Evolutionary conservation across 768 basidiomycete species (phyloP).

Genomic region (Lanmaoa rubissima): DNA sequence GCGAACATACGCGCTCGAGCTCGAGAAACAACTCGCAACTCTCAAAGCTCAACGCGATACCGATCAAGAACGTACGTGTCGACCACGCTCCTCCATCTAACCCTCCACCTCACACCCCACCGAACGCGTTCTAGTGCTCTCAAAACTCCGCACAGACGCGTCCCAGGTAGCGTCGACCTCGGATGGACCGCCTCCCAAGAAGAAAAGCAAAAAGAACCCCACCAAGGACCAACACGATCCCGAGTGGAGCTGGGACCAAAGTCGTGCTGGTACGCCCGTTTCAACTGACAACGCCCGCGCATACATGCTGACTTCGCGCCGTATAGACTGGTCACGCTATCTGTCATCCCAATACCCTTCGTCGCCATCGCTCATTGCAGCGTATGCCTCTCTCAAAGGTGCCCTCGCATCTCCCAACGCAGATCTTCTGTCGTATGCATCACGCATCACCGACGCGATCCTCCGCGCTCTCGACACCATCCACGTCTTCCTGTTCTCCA

Average conservation of each 20-base stretch:
- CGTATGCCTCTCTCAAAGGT: constrained; percentile 23
- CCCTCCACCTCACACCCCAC: background rate
- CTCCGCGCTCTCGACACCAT: constrained; percentile 18
- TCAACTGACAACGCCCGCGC: background rate
- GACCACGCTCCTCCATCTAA: background rate
- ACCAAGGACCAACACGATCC: constrained; percentile 15
- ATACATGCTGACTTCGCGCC: background rate
- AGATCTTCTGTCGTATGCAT: constrained; percentile 4
- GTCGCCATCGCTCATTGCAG: constrained; percentile 23
- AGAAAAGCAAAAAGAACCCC: constrained; percentile 26
- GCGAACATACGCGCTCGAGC: constrained; percentile 29
- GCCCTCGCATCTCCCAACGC: constrained; percentile 6
- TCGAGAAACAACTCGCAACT: constrained; percentile 23
- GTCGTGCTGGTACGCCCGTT: constrained; percentile 11
- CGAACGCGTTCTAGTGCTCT: constrained; percentile 17
- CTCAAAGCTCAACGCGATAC: constrained; percentile 23
- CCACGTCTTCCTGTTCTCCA: constrained; percentile 21
- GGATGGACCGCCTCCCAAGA: constrained; percentile 25
- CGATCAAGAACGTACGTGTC: constrained; percentile 24
- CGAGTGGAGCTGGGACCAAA: constrained; percentile 24
- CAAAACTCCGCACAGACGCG: constrained; percentile 13
- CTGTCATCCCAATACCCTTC: constrained; percentile 22
- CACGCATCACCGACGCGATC: constrained; percentile 20
- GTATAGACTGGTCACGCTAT: constrained; percentile 21
- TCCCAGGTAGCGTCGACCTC: constrained; percentile 12